These are phyloP conservation scores for Cyclanthera cordifolia DNA, from an alignment of 306 rosid species.

Conservation along the genomic window DNA sequence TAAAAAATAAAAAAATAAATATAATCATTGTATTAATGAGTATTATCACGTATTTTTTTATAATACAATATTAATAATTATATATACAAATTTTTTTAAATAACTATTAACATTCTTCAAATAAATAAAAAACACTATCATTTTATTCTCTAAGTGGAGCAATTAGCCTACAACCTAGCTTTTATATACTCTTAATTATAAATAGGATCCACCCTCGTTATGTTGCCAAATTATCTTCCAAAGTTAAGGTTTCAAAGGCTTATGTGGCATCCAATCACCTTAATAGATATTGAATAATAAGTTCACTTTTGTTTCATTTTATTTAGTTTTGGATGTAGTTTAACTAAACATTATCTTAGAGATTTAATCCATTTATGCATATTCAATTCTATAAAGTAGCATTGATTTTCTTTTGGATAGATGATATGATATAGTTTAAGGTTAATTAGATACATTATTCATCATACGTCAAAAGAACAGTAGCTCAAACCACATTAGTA, in stretches of 20 bases:
- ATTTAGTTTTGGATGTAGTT: background rate
- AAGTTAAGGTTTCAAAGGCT: background rate
- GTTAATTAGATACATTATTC: too few species aligned
- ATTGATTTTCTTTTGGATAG: background rate
- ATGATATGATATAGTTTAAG: background rate
- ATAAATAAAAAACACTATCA: too few species aligned
- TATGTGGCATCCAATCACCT: background rate
- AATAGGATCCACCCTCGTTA: slow-evolving; percentile 5
- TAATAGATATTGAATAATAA: background rate
- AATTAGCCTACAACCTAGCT: background rate
- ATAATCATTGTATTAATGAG: too few species aligned
- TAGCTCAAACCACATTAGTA: too few species aligned
- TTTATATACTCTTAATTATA: background rate
- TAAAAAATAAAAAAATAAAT: background rate
- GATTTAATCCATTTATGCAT: background rate
- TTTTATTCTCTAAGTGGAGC: background rate
- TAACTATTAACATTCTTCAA: too few species aligned
- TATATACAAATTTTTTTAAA: too few species aligned
- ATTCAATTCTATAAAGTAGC: background rate
- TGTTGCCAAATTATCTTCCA: background rate
- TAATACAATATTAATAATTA: too few species aligned
- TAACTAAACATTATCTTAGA: background rate
- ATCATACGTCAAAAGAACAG: too few species aligned
- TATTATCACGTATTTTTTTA: too few species aligned
- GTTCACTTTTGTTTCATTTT: background rate